phyloP scores from a whole-genome alignment of 768 basidiomycete genomes.

The Dioszegia crocea region DNA sequence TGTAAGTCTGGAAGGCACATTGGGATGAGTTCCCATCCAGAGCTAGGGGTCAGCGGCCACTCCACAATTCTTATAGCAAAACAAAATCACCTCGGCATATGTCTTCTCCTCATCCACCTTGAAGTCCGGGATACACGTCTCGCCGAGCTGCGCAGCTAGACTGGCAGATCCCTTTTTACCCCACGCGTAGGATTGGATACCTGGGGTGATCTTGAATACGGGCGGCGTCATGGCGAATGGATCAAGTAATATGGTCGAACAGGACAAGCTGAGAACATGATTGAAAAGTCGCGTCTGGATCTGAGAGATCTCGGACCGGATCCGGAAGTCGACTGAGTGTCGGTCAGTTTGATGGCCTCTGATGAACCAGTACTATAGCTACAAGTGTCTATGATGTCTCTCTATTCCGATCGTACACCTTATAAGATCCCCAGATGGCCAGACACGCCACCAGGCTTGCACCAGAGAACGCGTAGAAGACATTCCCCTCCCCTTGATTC shows the following conservation, averaged over 20 bases:
- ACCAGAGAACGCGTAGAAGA: conserved; percentile 21
- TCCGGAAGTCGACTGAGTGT: no score
- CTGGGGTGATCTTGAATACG: conserved; percentile 75
- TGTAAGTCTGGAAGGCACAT: conserved; percentile 59
- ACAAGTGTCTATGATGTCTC: not conserved
- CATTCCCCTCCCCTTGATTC: conserved; percentile 15
- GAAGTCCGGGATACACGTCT: conserved; percentile 63
- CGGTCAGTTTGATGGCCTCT: no score
- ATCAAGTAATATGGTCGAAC: not conserved
- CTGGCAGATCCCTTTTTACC: conserved; percentile 75
- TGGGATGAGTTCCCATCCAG: conserved; percentile 98
- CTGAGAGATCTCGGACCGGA: not conserved
- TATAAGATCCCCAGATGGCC: conserved; percentile 4
- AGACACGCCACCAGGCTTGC: conserved; percentile 8
- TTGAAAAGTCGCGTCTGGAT: no score
- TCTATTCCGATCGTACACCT: conserved; percentile 1
- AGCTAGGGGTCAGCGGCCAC: conserved; percentile 57
- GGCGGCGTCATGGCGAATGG: conserved; percentile 18
- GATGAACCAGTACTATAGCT: not conserved
- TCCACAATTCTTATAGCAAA: not conserved
- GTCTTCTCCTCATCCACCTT: conserved; percentile 65
- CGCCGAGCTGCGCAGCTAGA: conserved; percentile 82
- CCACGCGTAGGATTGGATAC: conserved; percentile 91
- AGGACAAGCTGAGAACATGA: not conserved
- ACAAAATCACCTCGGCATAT: conserved; percentile 78